Base-by-base conservation (phyloP, 2,329 filamentous ascomycete species). In the Teratosphaeria gauchensis region DNA sequence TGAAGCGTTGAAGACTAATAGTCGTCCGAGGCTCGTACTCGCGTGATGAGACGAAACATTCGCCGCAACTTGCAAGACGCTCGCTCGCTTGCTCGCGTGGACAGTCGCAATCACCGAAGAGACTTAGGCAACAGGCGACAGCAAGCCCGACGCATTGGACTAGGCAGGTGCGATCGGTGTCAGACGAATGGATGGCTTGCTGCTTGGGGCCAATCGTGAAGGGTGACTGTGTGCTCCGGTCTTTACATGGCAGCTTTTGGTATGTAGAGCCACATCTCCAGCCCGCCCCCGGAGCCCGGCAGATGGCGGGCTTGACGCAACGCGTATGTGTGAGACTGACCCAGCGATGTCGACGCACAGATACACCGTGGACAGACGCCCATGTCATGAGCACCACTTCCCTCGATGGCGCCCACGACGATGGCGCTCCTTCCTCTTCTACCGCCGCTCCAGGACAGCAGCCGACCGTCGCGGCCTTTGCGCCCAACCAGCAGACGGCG, bases 381-480 rank as follows among this genome's bases (percentile, higher is more conserved):
- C 42, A 48, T 48, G 42, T 48, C 42, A 81, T 82, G 78, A 48
- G 32, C 53, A 32, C 46, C 21, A 30, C 30, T 46, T 11, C 12
- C 54, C 12, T 21, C 24, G 74, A 76, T 64, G 63, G 58, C 51
- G 53, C 59, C 38, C 58, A 61, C 54, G 56, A 56, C 48, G 35
- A 51, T 12, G 55, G n/a, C 46, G 55, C 6, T 16, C 7, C 48
- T 12, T 48, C 51, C 24, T 35, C 31, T 46, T 56, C 46, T 28
- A 56, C 52, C 24, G 56, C 55, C 35, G 54, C 61, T 11, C 42
- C 42, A 4, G 42, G 42, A 7, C 59, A 58, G 30, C 46, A 83
- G 58, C 87, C 90, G 53, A 97, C 92, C 53, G 85, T 89, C 71
- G 94, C 94, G 63, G 83, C 89, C 68, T 99, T 99, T 77, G 94